Percentiles rank a stretch among this genome's conserved stretches.
phyloP scores from a whole-genome alignment of 805 yeast genomes.

The Cyberlindnera americana region DNA sequence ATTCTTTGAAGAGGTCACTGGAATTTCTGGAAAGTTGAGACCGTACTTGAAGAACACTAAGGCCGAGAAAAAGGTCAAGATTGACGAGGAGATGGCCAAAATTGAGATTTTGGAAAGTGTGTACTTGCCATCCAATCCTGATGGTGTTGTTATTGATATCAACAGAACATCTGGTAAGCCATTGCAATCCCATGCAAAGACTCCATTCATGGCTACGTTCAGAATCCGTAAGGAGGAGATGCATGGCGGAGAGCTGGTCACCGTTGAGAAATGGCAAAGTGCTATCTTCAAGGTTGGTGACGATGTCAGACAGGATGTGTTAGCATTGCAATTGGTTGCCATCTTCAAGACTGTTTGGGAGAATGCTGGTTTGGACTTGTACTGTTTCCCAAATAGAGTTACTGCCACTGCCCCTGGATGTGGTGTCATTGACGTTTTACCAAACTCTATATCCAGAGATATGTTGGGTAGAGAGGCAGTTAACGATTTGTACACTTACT shows the following conservation, averaged over 20 bases:
- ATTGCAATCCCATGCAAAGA: constrained; percentile 96
- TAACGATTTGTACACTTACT: constrained; percentile 92
- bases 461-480: constrained; percentile 99
- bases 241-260: constrained; percentile 37
- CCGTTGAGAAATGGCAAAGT: constrained; percentile 77
- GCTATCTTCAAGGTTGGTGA: constrained; percentile 99
- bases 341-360: constrained; percentile 91
- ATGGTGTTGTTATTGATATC: constrained; percentile 89
- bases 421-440: constrained; percentile 97
- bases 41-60: constrained; percentile 92
- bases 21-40: constrained; percentile 90
- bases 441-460: constrained; percentile 92
- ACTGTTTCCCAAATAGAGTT: constrained; percentile 89
- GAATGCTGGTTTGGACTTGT: constrained; percentile 82
- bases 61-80: constrained; percentile 93
- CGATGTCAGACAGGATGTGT: constrained; percentile 96
- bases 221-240: constrained; percentile 62
- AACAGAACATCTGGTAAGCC: constrained; percentile 92
- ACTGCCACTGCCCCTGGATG: constrained; percentile 99
- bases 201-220: constrained; percentile 97
- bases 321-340: constrained; percentile 88
- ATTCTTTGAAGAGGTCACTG: constrained; percentile 88
- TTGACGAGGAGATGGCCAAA: constrained; percentile 90
- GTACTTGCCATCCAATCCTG: constrained; percentile 94
- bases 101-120: constrained; percentile 77